Conservation (phyloP, 148 eudicot genomes). For the Silene conica region DNA sequence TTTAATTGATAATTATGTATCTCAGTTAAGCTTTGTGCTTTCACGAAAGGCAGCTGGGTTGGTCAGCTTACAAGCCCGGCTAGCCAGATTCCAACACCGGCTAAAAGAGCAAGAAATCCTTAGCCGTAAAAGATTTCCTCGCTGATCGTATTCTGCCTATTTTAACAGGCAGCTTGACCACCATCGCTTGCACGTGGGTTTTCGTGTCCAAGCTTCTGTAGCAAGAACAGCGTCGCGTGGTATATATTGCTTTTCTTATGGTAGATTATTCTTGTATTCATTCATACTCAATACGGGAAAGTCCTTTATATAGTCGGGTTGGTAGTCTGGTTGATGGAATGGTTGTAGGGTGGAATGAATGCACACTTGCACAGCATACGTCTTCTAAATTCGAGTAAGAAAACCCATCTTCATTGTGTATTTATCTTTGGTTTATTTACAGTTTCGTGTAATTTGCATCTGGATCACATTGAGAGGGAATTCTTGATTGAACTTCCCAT, state of each 20-base stretch:
- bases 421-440: neutral
- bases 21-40: slow-evolving; percentile 87
- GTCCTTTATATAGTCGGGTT: neutral
- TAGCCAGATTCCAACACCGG: slow-evolving; percentile 94
- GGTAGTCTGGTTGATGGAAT: slow-evolving; percentile 18
- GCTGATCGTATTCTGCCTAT: slow-evolving; percentile 25
- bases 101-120: slow-evolving; percentile 96
- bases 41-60: slow-evolving; percentile 96
- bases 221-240: neutral
- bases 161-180: neutral
- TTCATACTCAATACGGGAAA: slow-evolving; percentile 16
- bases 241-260: neutral
- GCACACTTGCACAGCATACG: neutral
- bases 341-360: slow-evolving; percentile 16
- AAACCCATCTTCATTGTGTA: neutral
- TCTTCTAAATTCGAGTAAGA: neutral
- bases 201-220: neutral
- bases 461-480: neutral
- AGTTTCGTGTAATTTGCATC: neutral
- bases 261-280: slow-evolving; percentile 14
- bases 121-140: slow-evolving; percentile 78
- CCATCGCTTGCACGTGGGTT: neutral
- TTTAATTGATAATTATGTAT: slow-evolving; percentile 83
- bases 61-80: slow-evolving; percentile 96
- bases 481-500: neutral